Evolutionary conservation across 176 grass and related monocot genomes (phyloP).

Genomic region (Oryza coarctata): DNA sequence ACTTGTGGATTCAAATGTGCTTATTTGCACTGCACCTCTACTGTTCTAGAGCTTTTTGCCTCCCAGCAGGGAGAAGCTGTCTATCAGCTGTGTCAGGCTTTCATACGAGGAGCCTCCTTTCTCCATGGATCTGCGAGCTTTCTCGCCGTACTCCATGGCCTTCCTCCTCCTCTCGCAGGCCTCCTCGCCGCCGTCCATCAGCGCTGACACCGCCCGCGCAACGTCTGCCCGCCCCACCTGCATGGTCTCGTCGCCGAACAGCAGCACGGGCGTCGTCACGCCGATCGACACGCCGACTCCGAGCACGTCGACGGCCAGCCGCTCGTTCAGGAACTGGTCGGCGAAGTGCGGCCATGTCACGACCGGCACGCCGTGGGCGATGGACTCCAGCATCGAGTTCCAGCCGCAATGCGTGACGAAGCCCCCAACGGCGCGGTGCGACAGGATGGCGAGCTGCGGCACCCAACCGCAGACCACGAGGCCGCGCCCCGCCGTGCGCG

Average conservation of each 20-base stretch:
- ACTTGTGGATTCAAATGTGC: too few species aligned
- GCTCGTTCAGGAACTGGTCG: slow-evolving; percentile 67
- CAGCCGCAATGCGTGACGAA: slow-evolving; percentile 56
- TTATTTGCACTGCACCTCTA: too few species aligned
- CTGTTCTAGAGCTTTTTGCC: neutral
- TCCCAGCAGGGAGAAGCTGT: slow-evolving; percentile 21
- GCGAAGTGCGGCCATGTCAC: slow-evolving; percentile 59
- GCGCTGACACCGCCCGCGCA: slow-evolving; percentile 14
- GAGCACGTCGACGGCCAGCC: slow-evolving; percentile 47
- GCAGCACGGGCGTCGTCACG: neutral
- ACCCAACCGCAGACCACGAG: slow-evolving; percentile 43
- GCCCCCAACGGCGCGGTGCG: slow-evolving; percentile 40
- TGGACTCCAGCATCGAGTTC: slow-evolving; percentile 52
- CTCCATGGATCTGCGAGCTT: slow-evolving; percentile 44
- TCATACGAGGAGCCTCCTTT: slow-evolving; percentile 42
- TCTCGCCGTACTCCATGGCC: slow-evolving; percentile 33
- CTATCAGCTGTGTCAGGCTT: slow-evolving; percentile 23
- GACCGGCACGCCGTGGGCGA: slow-evolving; percentile 47
- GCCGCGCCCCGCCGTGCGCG: slow-evolving; percentile 20
- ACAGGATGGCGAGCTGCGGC: slow-evolving; percentile 45
- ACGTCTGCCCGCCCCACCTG: slow-evolving; percentile 13
- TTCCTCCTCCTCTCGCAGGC: slow-evolving; percentile 33
- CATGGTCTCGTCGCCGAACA: neutral
- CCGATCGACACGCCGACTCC: slow-evolving; percentile 41
- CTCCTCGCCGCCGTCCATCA: slow-evolving; percentile 49